Conservation (phyloP, 345 rosid species). For the Balakata baccata region DNA sequence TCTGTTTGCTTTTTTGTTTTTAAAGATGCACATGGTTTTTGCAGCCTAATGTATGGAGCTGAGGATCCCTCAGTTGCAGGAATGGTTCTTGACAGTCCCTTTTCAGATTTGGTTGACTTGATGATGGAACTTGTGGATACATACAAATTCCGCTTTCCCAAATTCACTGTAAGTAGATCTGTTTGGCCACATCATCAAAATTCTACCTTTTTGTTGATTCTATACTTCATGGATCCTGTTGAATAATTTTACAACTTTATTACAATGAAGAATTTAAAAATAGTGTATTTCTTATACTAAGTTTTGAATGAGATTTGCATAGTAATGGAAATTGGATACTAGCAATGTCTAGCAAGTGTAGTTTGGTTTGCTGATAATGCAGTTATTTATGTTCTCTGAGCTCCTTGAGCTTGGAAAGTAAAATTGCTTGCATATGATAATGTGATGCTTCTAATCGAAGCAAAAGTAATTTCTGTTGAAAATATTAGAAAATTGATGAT, state of each 20-base stretch:
- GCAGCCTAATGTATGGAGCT: slow-evolving; percentile 89
- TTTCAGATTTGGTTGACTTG: slow-evolving; percentile 87
- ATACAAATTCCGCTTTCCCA: slow-evolving; percentile 73
- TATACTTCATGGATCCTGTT: background rate
- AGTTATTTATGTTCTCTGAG: background rate
- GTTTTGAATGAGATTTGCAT: background rate
- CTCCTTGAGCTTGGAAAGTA: background rate
- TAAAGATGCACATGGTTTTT: slow-evolving; percentile 18
- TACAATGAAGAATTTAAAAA: background rate
- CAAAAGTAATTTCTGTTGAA: too few relatives aligned
- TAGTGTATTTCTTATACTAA: background rate
- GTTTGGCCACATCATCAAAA: background rate
- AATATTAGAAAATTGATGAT: too few relatives aligned
- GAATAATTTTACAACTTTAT: background rate
- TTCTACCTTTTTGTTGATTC: background rate
- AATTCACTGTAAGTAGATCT: slow-evolving; percentile 67
- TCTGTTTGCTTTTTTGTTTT: slow-evolving; percentile 7
- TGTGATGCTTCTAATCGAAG: background rate
- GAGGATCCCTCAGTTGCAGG: slow-evolving; percentile 96
- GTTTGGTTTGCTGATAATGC: background rate
- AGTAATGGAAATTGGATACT: background rate
- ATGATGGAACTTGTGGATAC: slow-evolving; percentile 94
- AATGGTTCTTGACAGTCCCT: slow-evolving; percentile 90
- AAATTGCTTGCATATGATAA: background rate
- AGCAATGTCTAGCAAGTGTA: background rate